Conservation (phyloP, 1,284 basidiomycete genomes). For the Neonothopanus nambi region DNA sequence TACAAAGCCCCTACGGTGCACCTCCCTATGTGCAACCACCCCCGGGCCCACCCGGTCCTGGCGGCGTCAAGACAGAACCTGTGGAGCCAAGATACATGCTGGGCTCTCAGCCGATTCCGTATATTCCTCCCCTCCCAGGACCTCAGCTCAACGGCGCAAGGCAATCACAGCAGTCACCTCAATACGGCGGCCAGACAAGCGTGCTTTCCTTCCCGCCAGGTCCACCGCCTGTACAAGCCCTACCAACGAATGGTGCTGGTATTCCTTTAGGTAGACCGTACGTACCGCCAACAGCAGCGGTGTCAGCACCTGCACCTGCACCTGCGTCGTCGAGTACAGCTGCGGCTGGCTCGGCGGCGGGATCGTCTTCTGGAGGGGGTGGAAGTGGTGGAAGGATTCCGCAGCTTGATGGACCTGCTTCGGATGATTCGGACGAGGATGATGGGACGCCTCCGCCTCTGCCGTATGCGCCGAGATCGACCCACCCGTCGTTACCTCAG, state of each 20-base stretch:
- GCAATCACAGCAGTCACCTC: conserved; percentile 43
- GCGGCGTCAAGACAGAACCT: conserved; percentile 67
- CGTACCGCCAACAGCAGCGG: conserved; percentile 16
- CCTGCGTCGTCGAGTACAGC: conserved; percentile 17
- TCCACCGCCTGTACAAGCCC: conserved; percentile 31
- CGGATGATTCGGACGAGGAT: conserved; percentile 49
- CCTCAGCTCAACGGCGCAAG: conserved; percentile 54
- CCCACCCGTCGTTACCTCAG: conserved; percentile 60
- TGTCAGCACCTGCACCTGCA: conserved; percentile 20
- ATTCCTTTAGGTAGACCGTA: conserved; percentile 27
- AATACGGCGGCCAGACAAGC: conserved; percentile 46
- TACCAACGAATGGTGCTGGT: conserved; percentile 2
- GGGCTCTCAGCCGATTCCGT: conserved; percentile 41
- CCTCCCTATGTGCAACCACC: conserved; percentile 43
- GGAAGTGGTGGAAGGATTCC: conserved; percentile 48
- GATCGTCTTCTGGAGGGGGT: conserved; percentile 16
- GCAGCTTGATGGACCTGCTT: conserved; percentile 64
- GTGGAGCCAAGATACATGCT: conserved; percentile 65
- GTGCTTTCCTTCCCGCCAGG: conserved; percentile 57
- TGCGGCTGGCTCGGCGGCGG: conserved; percentile 16
- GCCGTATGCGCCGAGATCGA: conserved; percentile 62
- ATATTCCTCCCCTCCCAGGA: conserved; percentile 65
- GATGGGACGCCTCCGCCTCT: conserved; percentile 62
- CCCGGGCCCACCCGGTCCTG: conserved; percentile 31
- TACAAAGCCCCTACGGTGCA: conserved; percentile 46